Evolutionary conservation across 176 grass and related monocot species (phyloP), one percentile per base, ranked within the genome.

Genomic region (Oryza officinalis): DNA sequence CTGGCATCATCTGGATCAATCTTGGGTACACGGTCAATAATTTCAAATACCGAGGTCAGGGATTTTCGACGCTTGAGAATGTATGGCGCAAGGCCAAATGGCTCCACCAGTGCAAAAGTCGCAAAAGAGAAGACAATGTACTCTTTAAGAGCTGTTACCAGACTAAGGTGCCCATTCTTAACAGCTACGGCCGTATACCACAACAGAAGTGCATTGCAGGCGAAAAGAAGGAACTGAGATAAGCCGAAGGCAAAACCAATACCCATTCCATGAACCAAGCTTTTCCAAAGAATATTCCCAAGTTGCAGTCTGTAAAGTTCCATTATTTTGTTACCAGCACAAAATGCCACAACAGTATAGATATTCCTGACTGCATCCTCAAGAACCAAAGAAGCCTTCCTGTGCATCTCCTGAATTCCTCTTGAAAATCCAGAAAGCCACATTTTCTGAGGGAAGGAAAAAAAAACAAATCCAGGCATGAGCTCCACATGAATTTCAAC

Each of bases 311-410:
- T 88, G 50, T 98, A 98, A 81, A 98, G 96, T 31, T 98, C 96
- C 96, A 98, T 98, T 75, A 96, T 89, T 83, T 98, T 98, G 89
- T 94, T 92, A 27, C 96, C 93, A 74, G 93, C 93, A 80, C 96
- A 98, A 69, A 95, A 98, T 80, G 96, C 93, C 78, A 98, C 96
- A 65, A 98, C 96, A 5, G 96, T 98, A 80, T 98, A 98, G 61
- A 98, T 98, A 89, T 98, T 98, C 77, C 93, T 91, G 44, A 98
- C 96, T 80, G 96, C 93, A 81, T 96, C 96, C 88, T 98, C 96
- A 73, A 98, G 91, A 72, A 98, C 93, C 85, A 94, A 87, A 75
- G 96, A 96, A 43, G 96, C 96, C 85, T 92, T 99, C 78, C 89
- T 86, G 84, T 99, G 96, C 96, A 94, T 99, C 74, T 99, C 93